Evolutionary conservation across 257 asterid species (phyloP).

Genomic region (Solanum paucissectum): DNA sequence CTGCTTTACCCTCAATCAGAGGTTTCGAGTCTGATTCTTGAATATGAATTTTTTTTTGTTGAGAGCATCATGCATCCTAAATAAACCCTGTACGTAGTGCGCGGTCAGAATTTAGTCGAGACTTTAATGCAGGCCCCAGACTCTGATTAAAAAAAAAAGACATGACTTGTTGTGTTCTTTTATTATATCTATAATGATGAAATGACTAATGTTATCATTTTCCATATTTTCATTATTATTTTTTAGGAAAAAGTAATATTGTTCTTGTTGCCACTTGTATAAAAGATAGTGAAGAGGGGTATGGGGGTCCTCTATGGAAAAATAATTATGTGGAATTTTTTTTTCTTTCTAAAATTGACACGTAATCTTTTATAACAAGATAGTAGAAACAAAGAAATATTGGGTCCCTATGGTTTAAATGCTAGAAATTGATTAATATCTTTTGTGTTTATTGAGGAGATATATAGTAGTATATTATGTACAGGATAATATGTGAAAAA

Average conservation of each 20-base stretch:
- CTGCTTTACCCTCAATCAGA: accelerated
- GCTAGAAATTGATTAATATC: not conserved
- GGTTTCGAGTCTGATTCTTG: accelerated
- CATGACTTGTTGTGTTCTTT: no score
- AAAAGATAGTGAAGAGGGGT: not conserved
- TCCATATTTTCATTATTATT: not conserved
- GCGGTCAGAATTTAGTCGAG: no score
- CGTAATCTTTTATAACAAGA: not conserved
- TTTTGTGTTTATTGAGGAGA: not conserved
- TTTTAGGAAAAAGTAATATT: not conserved
- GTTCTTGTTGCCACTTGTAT: not conserved
- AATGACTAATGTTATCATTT: not conserved
- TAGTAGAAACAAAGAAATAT: not conserved
- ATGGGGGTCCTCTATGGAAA: not conserved
- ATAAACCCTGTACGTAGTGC: accelerated
- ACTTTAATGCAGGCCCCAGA: no score
- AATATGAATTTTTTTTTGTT: no score
- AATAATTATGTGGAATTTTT: not conserved
- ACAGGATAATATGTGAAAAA: not conserved
- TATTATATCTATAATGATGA: not conserved
- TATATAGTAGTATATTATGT: not conserved
- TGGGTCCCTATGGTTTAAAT: not conserved
- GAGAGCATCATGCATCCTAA: no score
- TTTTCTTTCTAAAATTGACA: not conserved
- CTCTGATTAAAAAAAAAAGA: no score